These are phyloP conservation scores for Astrothelium subdiscretum DNA, from an alignment of 495 filamentous ascomycete species.

Conservation along the genomic window DNA sequence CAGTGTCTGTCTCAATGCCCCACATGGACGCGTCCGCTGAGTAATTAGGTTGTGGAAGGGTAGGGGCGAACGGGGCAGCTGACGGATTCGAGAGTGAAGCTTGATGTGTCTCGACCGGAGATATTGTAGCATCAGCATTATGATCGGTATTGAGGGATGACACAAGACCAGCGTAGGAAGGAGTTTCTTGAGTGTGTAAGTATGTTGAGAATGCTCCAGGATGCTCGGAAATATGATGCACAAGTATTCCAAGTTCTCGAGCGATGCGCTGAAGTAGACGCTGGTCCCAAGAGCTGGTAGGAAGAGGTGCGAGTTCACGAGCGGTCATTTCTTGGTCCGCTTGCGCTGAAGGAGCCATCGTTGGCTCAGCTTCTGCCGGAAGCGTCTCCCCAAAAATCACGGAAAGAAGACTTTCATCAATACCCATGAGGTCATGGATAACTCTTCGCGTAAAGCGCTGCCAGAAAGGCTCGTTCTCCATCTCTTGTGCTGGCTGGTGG, in stretches of 20 bases:
- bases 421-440: slow-evolving; percentile 79
- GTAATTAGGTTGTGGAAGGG: slow-evolving; percentile 20
- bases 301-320: slow-evolving; percentile 1
- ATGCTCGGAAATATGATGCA: slow-evolving; percentile 71
- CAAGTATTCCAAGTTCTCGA: slow-evolving; percentile 70
- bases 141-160: background rate
- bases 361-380: slow-evolving; percentile 51
- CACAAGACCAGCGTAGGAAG: slow-evolving; percentile 41
- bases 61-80: slow-evolving; percentile 21
- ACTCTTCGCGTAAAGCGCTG: slow-evolving; percentile 71
- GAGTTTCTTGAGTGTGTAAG: slow-evolving; percentile 26
- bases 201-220: slow-evolving; percentile 76
- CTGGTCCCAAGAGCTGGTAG: slow-evolving; percentile 50
- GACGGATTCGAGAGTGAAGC: background rate
- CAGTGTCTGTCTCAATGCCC: slow-evolving; percentile 36
- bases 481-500: slow-evolving; percentile 16
- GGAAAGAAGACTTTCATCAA: slow-evolving; percentile 73
- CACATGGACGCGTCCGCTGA: slow-evolving; percentile 46
- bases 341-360: slow-evolving; percentile 23
- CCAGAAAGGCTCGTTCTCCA: slow-evolving; percentile 56
- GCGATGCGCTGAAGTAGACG: slow-evolving; percentile 73
- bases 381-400: slow-evolving; percentile 81
- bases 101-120: background rate
- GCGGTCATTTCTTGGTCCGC: slow-evolving; percentile 6
- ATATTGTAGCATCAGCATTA: background rate